These are phyloP conservation scores for Calvatia gigantea DNA, from an alignment of 768 basidiomycete genomes.

Conservation along the genomic window DNA sequence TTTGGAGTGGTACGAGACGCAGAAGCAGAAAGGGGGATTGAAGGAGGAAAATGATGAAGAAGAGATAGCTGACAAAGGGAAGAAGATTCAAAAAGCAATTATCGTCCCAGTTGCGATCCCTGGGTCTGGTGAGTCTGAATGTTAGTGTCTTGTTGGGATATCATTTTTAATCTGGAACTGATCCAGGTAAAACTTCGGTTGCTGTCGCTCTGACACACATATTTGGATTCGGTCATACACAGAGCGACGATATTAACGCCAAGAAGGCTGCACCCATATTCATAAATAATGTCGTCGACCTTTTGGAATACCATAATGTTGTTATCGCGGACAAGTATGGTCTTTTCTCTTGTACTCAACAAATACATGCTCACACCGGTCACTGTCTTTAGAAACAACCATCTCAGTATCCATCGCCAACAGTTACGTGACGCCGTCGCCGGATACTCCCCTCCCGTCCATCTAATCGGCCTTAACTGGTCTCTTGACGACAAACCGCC, in stretches of 20 bases:
- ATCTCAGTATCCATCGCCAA: slow-evolving; percentile 74
- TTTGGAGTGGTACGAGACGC: slow-evolving; percentile 57
- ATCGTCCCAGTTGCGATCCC: slow-evolving; percentile 89
- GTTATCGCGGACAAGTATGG: slow-evolving; percentile 92
- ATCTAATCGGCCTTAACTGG: slow-evolving; percentile 84
- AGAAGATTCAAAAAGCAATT: slow-evolving; percentile 64
- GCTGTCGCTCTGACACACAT: slow-evolving; percentile 74
- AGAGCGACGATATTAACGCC: slow-evolving; percentile 82
- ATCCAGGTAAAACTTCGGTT: slow-evolving; percentile 84
- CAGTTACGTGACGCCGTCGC: slow-evolving; percentile 57
- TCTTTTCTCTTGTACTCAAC: neutral
- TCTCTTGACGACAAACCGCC: slow-evolving; percentile 47
- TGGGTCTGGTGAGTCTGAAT: slow-evolving; percentile 71
- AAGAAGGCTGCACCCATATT: slow-evolving; percentile 76
- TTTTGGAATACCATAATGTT: slow-evolving; percentile 63
- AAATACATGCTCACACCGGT: neutral
- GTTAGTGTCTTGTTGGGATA: neutral
- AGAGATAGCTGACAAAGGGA: slow-evolving; percentile 12
- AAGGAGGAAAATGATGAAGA: slow-evolving; percentile 20
- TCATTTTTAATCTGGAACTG: slow-evolving; percentile 15
- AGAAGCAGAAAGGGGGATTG: slow-evolving; percentile 27
- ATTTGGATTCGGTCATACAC: slow-evolving; percentile 88
- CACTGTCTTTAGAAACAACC: slow-evolving; percentile 67
- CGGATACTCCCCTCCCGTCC: slow-evolving; percentile 48
- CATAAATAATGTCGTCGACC: slow-evolving; percentile 62